A percentile compares a stretch with the other conserved stretches of the same genome.
These are phyloP conservation scores for Geotrichum citri-aurantii DNA, from an alignment of 1,139 yeast genomes.

Conservation along the genomic window DNA sequence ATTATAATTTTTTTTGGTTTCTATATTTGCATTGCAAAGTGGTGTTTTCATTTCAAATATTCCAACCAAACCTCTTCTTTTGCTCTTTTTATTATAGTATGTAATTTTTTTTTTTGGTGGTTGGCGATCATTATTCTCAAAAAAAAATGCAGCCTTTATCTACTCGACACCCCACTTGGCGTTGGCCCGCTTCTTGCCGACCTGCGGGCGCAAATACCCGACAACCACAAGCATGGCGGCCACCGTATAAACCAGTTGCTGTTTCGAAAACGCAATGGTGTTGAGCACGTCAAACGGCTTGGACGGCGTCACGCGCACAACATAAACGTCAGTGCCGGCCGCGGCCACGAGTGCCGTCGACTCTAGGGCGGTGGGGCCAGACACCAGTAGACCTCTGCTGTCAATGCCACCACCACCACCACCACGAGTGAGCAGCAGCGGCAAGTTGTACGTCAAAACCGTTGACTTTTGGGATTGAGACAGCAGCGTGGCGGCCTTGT, in stretches of 20 bases:
- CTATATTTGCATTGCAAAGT: not conserved
- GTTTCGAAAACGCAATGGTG: slow-evolving; percentile 54
- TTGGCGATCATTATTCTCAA: not conserved
- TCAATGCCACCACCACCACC: not conserved
- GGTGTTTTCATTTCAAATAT: too few species aligned
- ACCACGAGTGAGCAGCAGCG: not conserved
- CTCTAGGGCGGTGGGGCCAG: slow-evolving; percentile 64
- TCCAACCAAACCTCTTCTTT: too few species aligned
- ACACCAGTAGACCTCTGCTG: not conserved
- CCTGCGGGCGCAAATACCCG: slow-evolving; percentile 53
- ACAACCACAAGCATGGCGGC: slow-evolving; percentile 45
- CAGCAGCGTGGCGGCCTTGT: slow-evolving; percentile 45
- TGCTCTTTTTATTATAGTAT: too few species aligned
- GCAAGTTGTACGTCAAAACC: slow-evolving; percentile 36
- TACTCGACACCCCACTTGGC: slow-evolving; percentile 24
- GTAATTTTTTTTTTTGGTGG: too few species aligned
- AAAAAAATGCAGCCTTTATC: too few species aligned
- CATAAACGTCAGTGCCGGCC: slow-evolving; percentile 62
- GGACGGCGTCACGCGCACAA: slow-evolving; percentile 75
- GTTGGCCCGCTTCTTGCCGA: slow-evolving; percentile 39
- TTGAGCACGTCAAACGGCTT: slow-evolving; percentile 74
- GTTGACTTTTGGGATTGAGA: slow-evolving; percentile 38
- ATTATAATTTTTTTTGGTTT: not conserved
- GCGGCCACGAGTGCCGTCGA: slow-evolving; percentile 72
- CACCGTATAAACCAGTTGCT: slow-evolving; percentile 59